Evolutionary conservation across 164 flowering plant genomes (phyloP).

Genomic region (Protea cynaroides): DNA sequence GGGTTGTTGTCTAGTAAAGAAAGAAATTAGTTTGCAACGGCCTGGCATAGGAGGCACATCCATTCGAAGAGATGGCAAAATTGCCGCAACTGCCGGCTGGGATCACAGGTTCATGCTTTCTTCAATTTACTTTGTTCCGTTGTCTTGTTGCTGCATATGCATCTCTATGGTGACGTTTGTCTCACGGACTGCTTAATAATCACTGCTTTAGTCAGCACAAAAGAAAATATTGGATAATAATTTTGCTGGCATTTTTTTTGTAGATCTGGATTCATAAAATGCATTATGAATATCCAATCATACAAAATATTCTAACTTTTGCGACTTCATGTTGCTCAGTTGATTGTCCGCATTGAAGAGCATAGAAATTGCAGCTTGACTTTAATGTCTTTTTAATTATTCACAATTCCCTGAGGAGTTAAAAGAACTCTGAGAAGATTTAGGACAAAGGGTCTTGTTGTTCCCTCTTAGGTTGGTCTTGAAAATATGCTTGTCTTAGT

Average conservation of each 20-base stretch:
- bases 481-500: too few relatives aligned
- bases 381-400: too few relatives aligned
- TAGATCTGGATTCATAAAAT: neutral
- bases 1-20: conserved; percentile 69
- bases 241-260: neutral
- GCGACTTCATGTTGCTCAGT: neutral
- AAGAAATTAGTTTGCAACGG: conserved; percentile 63
- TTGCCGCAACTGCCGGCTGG: conserved; percentile 96
- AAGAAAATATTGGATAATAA: too few relatives aligned
- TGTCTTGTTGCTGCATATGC: neutral
- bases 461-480: too few relatives aligned
- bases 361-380: too few relatives aligned
- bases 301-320: too few relatives aligned
- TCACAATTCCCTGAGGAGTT: too few relatives aligned
- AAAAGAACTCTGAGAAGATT: too few relatives aligned
- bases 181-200: too few relatives aligned
- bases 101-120: conserved; percentile 63
- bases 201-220: neutral
- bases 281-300: neutral
- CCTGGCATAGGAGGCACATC: conserved; percentile 69
- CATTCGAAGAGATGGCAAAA: conserved; percentile 67
- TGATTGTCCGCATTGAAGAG: too few relatives aligned
- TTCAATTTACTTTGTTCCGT: neutral
- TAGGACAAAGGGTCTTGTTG: too few relatives aligned
- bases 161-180: too few relatives aligned